Evolutionary conservation across 2,329 filamentous ascomycete genomes (phyloP).

Genomic region (Stemphylium vesicarium): DNA sequence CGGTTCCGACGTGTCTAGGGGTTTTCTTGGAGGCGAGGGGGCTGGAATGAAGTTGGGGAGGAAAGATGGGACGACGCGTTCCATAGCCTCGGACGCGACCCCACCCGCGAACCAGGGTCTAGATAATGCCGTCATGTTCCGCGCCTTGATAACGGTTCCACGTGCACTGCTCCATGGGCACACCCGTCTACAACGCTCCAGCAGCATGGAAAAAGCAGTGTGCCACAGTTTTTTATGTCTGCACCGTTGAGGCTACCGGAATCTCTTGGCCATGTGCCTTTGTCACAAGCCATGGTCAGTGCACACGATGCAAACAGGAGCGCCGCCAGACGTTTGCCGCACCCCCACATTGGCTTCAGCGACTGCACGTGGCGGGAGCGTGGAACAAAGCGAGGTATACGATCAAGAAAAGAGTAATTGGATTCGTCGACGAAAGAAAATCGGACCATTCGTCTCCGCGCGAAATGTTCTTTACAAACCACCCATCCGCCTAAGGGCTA

Average conservation of each 20-base stretch:
- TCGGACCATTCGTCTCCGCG: background rate
- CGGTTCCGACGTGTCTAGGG: background rate
- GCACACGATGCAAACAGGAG: background rate
- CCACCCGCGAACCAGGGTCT: slow-evolving; percentile 21
- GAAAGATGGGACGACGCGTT: slow-evolving; percentile 19
- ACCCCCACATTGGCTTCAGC: too few relatives aligned
- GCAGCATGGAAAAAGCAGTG: background rate
- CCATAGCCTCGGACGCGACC: slow-evolving; percentile 19
- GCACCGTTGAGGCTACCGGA: background rate
- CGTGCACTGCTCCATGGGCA: slow-evolving; percentile 13
- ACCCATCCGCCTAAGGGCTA: slow-evolving; percentile 50
- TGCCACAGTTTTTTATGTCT: background rate
- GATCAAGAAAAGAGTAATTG: background rate
- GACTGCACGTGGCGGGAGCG: background rate
- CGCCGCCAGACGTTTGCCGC: background rate
- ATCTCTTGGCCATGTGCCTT: slow-evolving; percentile 25
- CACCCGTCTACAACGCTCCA: background rate
- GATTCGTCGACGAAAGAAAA: background rate
- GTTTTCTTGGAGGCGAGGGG: background rate
- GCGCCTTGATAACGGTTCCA: slow-evolving; percentile 22
- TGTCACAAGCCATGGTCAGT: background rate
- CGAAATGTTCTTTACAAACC: slow-evolving; percentile 20
- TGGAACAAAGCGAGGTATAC: background rate
- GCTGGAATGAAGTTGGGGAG: slow-evolving; percentile 2
- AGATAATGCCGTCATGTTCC: slow-evolving; percentile 25